phyloP scores from a whole-genome alignment of 257 asterid species.

The Ilex asprella region DNA sequence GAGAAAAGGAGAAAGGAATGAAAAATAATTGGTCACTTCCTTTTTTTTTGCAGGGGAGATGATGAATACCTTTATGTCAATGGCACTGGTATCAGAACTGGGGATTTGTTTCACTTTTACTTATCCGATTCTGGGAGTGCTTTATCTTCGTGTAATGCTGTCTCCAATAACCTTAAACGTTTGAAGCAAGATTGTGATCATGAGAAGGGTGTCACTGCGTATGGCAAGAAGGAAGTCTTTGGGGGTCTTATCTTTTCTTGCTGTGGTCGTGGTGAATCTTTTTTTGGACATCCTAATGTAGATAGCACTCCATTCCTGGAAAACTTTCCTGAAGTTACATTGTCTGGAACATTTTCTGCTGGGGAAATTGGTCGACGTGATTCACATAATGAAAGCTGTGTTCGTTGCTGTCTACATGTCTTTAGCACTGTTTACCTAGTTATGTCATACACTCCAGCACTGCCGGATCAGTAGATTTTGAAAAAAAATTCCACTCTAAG shows the following conservation, averaged over 20 bases:
- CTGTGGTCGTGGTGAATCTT: slow-evolving; percentile 62
- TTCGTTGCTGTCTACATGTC: slow-evolving; percentile 39
- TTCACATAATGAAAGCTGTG: slow-evolving; percentile 24
- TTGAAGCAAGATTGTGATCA: slow-evolving; percentile 29
- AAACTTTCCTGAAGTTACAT: slow-evolving; percentile 60
- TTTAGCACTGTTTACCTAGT: slow-evolving; percentile 55
- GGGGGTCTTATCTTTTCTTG: slow-evolving; percentile 72
- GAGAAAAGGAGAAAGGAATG: too few relatives aligned
- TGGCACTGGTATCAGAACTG: slow-evolving; percentile 53
- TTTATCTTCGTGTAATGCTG: slow-evolving; percentile 27
- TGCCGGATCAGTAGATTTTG: not conserved
- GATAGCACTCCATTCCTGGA: slow-evolving; percentile 54
- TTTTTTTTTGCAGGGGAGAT: slow-evolving; percentile 47
- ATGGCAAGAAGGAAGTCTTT: slow-evolving; percentile 35
- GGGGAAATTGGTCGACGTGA: slow-evolving; percentile 63
- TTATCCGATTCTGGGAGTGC: slow-evolving; percentile 50
- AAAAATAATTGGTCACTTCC: too few relatives aligned
- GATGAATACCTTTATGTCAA: slow-evolving; percentile 68
- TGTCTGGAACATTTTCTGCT: slow-evolving; percentile 66
- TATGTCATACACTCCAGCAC: slow-evolving; percentile 48
- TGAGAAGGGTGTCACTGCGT: not conserved
- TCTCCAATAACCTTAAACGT: slow-evolving; percentile 31
- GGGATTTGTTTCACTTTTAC: slow-evolving; percentile 62
- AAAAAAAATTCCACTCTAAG: not conserved
- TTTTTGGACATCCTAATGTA: slow-evolving; percentile 40